phyloP scores from a whole-genome alignment of 495 filamentous ascomycete genomes.

The Ascobolus immersus region DNA sequence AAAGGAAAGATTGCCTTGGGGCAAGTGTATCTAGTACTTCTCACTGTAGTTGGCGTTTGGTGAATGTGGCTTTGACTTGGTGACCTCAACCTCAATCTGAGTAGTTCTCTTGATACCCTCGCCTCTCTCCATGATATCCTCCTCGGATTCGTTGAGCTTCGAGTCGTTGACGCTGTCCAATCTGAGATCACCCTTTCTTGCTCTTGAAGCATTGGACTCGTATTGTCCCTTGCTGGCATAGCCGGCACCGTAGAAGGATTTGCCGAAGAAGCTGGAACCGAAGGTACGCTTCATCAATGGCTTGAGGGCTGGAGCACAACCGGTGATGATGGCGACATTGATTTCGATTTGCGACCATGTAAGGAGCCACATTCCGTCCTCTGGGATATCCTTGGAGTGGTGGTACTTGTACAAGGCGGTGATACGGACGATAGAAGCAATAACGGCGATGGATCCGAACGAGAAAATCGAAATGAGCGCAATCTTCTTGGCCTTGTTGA shows the following conservation, averaged over 20 bases:
- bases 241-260: not conserved
- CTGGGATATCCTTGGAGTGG: constrained; percentile 7
- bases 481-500: constrained; percentile 10
- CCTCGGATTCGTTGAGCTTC: too few species aligned
- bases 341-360: constrained; percentile 16
- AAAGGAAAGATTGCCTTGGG: too few species aligned
- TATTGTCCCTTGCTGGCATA: too few species aligned
- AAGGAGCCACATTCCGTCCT: constrained; percentile 13
- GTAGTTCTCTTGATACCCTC: too few species aligned
- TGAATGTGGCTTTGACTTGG: too few species aligned
- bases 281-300: constrained; percentile 8
- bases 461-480: constrained; percentile 10
- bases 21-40: too few species aligned
- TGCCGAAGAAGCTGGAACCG: not conserved
- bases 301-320: constrained; percentile 13
- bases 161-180: not conserved
- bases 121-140: too few species aligned
- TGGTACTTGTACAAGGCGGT: constrained; percentile 16
- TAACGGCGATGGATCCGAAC: constrained; percentile 13
- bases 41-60: too few species aligned
- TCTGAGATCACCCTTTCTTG: not conserved
- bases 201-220: too few species aligned
- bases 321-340: constrained; percentile 15
- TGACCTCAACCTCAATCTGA: too few species aligned
- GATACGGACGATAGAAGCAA: constrained; percentile 16